Evolutionary conservation across 441 rosid genomes (phyloP), one percentile per base, ranked within the genome.

Genomic region (Melastoma candidum): DNA sequence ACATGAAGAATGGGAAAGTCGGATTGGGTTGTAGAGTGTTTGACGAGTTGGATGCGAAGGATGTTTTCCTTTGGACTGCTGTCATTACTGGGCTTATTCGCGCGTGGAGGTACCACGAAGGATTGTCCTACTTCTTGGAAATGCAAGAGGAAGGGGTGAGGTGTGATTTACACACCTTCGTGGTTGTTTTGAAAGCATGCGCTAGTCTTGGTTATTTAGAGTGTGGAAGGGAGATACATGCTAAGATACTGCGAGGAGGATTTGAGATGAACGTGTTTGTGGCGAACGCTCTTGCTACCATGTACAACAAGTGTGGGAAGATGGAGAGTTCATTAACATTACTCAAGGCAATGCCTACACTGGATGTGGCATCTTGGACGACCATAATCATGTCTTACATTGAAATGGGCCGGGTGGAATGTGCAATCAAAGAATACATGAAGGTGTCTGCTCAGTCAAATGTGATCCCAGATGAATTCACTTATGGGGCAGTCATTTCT

Each of bases 351-450:
- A 92, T 92, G 89, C 70, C 55, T 45, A 62, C 27, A n/a, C 75
- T 26, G 44, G 87, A 85, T 74, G 95, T 92, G 63, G 76, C 82
- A 79, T 84, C 95, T 0, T 92, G 97, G 97, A 92, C 98, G 13
- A 65, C 70, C 12, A 56, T 77, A 58, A 84, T 92, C 47, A 63
- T 75, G 0, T 67, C 78, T 4, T 83, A 72, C 68, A 63, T 69
- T 60, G 90, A 81, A 58, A 64, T 58, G 46, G 84, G 92, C 27
- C 71, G 69, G 54, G 90, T 76, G 46, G 78, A 66, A 53, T 76
- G 75, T 60, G 89, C 90, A 6, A 51, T 85, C 29, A 59, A 68
- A 43, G 72, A 82, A 12, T 88, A 87, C 67, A 53, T 60, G 43
- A 65, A 66, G 52, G 79, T 92, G 95, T 66, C 63, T 58, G 67